phyloP scores from a whole-genome alignment of 1,284 basidiomycete genomes.

The Sporisorium exsertum region DNA sequence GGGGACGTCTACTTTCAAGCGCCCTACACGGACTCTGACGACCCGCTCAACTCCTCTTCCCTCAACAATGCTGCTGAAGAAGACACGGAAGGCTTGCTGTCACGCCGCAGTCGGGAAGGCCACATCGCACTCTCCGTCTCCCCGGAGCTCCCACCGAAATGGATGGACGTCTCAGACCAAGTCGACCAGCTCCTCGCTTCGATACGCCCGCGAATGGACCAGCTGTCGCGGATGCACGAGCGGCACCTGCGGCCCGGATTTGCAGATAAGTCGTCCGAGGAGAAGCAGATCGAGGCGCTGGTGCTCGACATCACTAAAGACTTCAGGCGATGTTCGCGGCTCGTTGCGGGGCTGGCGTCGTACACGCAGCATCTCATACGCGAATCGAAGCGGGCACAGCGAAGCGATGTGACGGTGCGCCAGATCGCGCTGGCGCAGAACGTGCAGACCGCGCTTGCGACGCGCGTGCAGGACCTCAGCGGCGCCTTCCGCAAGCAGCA shows the following conservation, averaged over 20 bases:
- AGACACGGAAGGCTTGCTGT: conserved; percentile 9
- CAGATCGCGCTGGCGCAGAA: conserved; percentile 79
- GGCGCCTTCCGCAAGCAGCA: conserved; percentile 97
- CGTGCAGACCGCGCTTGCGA: conserved; percentile 94
- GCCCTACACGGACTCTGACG: conserved; percentile 60
- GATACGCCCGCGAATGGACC: conserved; percentile 58
- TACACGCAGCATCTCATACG: conserved; percentile 73
- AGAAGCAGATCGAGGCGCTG: conserved; percentile 88
- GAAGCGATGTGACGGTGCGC: conserved; percentile 44
- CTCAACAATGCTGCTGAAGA: conserved; percentile 12
- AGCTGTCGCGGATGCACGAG: conserved; percentile 93
- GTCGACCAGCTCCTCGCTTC: conserved; percentile 53
- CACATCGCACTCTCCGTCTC: conserved; percentile 21
- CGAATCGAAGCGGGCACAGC: conserved; percentile 62
- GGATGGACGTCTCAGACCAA: conserved; percentile 65
- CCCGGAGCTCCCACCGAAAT: conserved; percentile 62
- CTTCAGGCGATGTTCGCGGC: conserved; percentile 55
- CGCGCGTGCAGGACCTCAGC: conserved; percentile 91
- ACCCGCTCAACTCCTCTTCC: conserved; percentile 33
- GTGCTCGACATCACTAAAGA: conserved; percentile 84
- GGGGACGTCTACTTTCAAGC: conserved; percentile 21
- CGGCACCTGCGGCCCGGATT: conserved; percentile 96
- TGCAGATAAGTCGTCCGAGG: conserved; percentile 90
- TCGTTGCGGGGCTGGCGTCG: conserved; percentile 54
- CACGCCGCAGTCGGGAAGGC: conserved; percentile 20